A percentile compares a stretch with the other conserved stretches of the same genome.
These are phyloP conservation scores for Mortierella sp. DNA, from an alignment of 371 early-diverging fungal genomes.

Conservation along the genomic window DNA sequence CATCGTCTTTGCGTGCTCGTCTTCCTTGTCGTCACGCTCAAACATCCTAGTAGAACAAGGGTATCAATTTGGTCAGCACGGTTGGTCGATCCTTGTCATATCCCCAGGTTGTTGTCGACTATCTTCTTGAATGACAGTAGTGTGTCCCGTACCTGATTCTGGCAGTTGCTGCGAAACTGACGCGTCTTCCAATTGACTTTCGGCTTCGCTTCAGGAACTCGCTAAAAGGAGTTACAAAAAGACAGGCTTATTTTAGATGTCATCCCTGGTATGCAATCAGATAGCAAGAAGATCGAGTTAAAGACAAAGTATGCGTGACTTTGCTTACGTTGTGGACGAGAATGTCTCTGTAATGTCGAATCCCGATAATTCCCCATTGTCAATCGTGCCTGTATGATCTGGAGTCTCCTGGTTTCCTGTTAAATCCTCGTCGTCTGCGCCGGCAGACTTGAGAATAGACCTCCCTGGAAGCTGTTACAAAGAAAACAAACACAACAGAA, in stretches of 20 bases:
- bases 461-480: slow-evolving; percentile 42
- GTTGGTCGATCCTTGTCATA: background rate
- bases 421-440: slow-evolving; percentile 30
- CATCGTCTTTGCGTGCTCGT: slow-evolving; percentile 48
- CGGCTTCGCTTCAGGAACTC: slow-evolving; percentile 50
- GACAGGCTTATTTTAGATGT: background rate
- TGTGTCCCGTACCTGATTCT: slow-evolving; percentile 47
- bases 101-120: background rate
- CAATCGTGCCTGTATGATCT: slow-evolving; percentile 4
- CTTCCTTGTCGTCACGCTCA: slow-evolving; percentile 55
- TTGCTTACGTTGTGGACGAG: slow-evolving; percentile 35
- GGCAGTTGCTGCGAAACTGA: slow-evolving; percentile 61
- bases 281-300: background rate
- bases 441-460: slow-evolving; percentile 40
- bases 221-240: slow-evolving; percentile 9
- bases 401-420: slow-evolving; percentile 15
- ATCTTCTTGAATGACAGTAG: background rate
- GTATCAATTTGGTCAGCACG: background rate
- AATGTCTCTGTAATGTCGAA: slow-evolving; percentile 39
- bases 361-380: background rate
- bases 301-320: background rate
- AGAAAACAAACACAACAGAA: background rate
- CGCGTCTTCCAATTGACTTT: slow-evolving; percentile 58
- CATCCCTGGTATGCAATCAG: background rate
- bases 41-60: slow-evolving; percentile 34